Percentiles rank a stretch among this genome's conserved stretches.
Evolutionary conservation across 352 stramenopile species (phyloP).

Genomic region (Phytopythium ostracodes): DNA sequence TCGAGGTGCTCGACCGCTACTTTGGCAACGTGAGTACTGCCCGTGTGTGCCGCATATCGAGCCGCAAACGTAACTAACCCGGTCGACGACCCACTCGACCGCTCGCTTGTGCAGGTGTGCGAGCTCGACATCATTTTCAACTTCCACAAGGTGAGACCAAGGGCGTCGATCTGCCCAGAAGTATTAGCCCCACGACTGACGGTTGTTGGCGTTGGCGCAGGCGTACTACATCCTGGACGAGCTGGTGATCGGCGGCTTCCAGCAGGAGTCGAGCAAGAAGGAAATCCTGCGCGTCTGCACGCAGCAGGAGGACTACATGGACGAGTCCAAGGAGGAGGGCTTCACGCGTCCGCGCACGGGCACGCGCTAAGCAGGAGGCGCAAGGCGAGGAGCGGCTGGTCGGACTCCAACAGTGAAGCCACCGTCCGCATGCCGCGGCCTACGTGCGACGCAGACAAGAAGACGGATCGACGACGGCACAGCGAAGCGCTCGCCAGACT

Average conservation of each 20-base stretch:
- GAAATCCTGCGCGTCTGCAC: constrained; percentile 88
- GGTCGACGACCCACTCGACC: constrained; percentile 42
- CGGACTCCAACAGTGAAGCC: not conserved
- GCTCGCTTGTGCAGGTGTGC: constrained; percentile 52
- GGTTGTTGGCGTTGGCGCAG: constrained; percentile 12
- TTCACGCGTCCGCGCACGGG: constrained; percentile 61
- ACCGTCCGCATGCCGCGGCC: no score
- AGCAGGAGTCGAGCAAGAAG: constrained; percentile 95
- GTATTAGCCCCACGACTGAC: not conserved
- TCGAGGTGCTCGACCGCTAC: constrained; percentile 98
- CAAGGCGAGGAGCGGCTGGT: not conserved
- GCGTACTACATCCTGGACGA: constrained; percentile 99
- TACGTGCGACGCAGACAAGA: no score
- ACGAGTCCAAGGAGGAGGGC: constrained; percentile 85
- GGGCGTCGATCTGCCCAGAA: not conserved
- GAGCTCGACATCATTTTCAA: constrained; percentile 99
- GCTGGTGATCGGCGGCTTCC: constrained; percentile 97
- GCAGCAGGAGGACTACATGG: constrained; percentile 89
- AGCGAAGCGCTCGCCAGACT: no score
- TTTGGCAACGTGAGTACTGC: constrained; percentile 87
- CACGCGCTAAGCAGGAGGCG: constrained; percentile 37
- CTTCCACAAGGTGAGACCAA: constrained; percentile 94
- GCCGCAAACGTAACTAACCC: not conserved
- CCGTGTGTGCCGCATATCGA: constrained; percentile 5
- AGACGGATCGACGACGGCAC: no score